Base-by-base conservation (phyloP, 2,329 filamentous ascomycete species). In the Fusarium redolens region DNA sequence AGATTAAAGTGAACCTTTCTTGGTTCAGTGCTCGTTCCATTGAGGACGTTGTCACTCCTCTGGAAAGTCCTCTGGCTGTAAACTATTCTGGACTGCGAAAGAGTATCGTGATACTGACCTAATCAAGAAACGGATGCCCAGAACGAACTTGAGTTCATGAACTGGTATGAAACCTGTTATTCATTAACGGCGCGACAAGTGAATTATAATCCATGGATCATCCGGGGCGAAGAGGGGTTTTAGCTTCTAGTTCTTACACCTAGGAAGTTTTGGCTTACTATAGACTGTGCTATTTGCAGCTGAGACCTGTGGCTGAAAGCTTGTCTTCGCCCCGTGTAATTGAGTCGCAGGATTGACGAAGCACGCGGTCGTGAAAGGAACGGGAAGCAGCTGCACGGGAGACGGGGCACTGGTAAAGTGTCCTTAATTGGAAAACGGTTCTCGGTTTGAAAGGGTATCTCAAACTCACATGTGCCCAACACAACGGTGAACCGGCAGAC, bases 391-490 rank as follows among this genome's bases (percentile, higher is more conserved):
- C n/a, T 50, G 15, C 2, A 22, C 3, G 11, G 11, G 15, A 33
- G 15, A 22, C 1, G 5, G 3, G 10, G 30, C 14, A 13, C 11
- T 22, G 20, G 12, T 3, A 2, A 18, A 13, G 4, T 9, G 11
- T 10, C 8, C 3, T 22, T 11, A 4, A n/a, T 15, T 4, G 2
- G n/a, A 13, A 10, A 48, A 22, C 2, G n/a, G 5, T 22, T 18
- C 15, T 22, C 7, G 5, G 4, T 6, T 31, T 15, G 9, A 48
- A 5, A 8, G 18, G 18, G 18, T 20, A 28, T 28, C 28, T 28
- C 28, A 2, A 28, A 28, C 28, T 28, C 6, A 28, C 28, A n/a
- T 48, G 28, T 12, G 28, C 28, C 9, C 5, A 30, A 28, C 0
- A 8, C 7, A 5, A 4, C 18, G 20, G 25, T 12, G 15, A 12